Percentiles rank a stretch among this genome's conserved stretches.
Evolutionary conservation across 176 grass and related monocot species (phyloP).

Genomic region (Oryza nivara): DNA sequence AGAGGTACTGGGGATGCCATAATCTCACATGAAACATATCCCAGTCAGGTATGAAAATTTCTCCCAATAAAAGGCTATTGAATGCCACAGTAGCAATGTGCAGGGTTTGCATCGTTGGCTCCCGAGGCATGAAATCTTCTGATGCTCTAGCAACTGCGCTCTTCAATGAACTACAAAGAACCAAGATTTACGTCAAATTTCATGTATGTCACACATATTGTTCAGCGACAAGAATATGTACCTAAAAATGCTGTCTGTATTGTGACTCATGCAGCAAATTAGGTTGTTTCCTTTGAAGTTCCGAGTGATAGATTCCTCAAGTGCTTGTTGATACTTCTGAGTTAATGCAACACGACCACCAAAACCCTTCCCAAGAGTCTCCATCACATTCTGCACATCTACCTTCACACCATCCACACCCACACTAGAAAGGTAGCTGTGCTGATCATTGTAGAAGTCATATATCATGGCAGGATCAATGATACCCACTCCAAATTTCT

Average conservation of each 20-base stretch:
- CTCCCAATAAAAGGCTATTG: conserved; percentile 62
- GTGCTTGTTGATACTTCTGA: conserved; percentile 58
- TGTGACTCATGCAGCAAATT: conserved; percentile 79
- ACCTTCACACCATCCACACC: conserved; percentile 76
- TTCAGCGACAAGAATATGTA: conserved; percentile 21
- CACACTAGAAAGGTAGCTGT: conserved; percentile 54
- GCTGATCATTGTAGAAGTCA: conserved; percentile 71
- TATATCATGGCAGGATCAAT: conserved; percentile 57
- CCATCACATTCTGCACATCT: conserved; percentile 66
- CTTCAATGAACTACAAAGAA: conserved; percentile 49
- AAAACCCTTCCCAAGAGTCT: conserved; percentile 56
- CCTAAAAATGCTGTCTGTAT: conserved; percentile 64
- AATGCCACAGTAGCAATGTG: conserved; percentile 57
- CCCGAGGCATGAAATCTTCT: conserved; percentile 63
- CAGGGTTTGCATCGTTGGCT: conserved; percentile 53
- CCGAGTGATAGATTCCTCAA: conserved; percentile 54
- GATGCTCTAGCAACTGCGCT: conserved; percentile 64
- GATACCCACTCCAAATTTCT: conserved; percentile 57
- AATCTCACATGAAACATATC: conserved; percentile 72
- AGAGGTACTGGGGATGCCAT: background rate
- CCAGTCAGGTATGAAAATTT: conserved; percentile 65
- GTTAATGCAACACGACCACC: conserved; percentile 58
- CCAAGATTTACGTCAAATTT: conserved; percentile 8
- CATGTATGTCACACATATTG: conserved; percentile 27
- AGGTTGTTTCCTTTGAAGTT: conserved; percentile 57